Evolutionary conservation across 73 alveolate genomes (phyloP).

Genomic region (Paramecium biaurelia): DNA sequence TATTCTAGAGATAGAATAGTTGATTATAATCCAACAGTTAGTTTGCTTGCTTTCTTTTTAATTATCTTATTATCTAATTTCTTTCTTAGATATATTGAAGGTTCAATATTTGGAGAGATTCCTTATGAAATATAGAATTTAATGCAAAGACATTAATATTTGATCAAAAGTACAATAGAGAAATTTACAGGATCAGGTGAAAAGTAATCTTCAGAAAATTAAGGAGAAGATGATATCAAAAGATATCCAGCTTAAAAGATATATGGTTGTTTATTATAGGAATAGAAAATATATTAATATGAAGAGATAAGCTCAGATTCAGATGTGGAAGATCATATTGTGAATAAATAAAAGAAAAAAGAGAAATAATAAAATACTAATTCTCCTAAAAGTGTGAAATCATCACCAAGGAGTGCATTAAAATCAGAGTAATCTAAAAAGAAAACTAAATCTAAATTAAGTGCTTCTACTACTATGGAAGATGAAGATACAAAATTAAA

Average conservation of each 20-base stretch:
- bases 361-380: neutral
- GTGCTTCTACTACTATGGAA: neutral
- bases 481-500: neutral
- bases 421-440: neutral
- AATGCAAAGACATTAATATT: neutral
- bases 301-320: conserved; percentile 3
- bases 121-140: neutral
- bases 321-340: neutral
- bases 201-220: neutral
- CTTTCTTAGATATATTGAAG: neutral
- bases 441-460: neutral
- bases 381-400: neutral
- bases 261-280: neutral
- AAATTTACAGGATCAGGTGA: neutral
- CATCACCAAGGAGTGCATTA: neutral
- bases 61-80: neutral
- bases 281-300: neutral
- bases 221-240: neutral
- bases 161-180: neutral
- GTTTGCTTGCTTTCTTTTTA: neutral
- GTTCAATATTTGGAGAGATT: neutral
- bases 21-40: neutral
- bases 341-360: neutral
- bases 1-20: neutral
- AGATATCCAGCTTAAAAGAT: neutral